Evolutionary conservation across 345 rosid genomes (phyloP).

Genomic region (Alliaria petiolata): DNA sequence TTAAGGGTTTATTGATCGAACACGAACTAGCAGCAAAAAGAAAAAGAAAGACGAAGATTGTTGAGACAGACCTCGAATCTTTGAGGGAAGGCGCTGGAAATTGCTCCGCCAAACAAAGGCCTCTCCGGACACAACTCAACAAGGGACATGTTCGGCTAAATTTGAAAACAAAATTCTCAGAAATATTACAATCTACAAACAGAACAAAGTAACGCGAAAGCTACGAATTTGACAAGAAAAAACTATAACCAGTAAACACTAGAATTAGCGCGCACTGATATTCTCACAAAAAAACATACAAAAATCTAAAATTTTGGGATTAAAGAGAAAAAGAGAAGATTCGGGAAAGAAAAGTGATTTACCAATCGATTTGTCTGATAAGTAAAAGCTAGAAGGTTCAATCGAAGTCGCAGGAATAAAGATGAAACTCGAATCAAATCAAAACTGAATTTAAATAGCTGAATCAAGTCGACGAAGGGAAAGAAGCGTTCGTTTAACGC

Average conservation of each 20-base stretch:
- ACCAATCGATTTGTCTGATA: background rate
- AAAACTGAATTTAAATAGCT: too few species aligned
- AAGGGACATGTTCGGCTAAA: conserved; percentile 35
- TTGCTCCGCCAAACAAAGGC: conserved; percentile 65
- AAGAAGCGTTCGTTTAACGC: background rate
- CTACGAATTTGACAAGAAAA: background rate
- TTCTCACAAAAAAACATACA: too few species aligned
- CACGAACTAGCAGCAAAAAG: background rate
- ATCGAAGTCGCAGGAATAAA: background rate
- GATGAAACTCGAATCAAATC: background rate
- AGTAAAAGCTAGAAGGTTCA: background rate
- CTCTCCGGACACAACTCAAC: conserved; percentile 39
- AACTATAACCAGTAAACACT: background rate
- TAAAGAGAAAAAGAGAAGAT: too few species aligned
- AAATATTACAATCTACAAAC: background rate
- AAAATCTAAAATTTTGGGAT: too few species aligned
- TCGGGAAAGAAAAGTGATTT: too few species aligned
- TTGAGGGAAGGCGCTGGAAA: conserved; percentile 43
- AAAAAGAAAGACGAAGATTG: background rate
- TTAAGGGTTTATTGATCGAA: background rate
- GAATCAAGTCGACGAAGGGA: too few species aligned
- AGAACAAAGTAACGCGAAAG: background rate
- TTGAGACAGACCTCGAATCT: conserved; percentile 52
- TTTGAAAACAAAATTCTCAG: background rate
- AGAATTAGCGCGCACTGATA: background rate